Conservation (phyloP, 768 basidiomycete species). For the Epithele typhae region DNA sequence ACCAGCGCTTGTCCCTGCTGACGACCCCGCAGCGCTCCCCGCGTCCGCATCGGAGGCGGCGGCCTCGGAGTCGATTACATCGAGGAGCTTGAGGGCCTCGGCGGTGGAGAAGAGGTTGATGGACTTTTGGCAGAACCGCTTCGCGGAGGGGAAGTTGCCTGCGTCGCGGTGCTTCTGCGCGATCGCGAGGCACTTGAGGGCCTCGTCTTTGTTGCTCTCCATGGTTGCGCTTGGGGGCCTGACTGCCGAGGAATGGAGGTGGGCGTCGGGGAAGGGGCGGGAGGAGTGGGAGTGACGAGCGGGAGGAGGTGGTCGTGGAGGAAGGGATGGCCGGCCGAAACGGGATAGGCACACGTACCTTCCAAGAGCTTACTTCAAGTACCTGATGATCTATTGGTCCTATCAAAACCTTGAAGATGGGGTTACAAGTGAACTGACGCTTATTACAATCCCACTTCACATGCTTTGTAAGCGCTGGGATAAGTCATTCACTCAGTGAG, state of each 20-base stretch:
- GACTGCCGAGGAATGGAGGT: slow-evolving; percentile 35
- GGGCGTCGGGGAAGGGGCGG: slow-evolving; percentile 63
- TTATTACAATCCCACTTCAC: too few species aligned
- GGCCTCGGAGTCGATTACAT: slow-evolving; percentile 56
- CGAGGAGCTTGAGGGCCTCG: slow-evolving; percentile 66
- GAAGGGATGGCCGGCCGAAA: not conserved
- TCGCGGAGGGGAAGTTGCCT: slow-evolving; percentile 71
- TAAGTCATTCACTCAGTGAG: too few species aligned
- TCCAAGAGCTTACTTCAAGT: too few species aligned
- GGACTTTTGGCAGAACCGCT: slow-evolving; percentile 88
- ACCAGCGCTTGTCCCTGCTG: slow-evolving; percentile 26
- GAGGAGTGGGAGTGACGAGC: not conserved
- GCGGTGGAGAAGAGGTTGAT: slow-evolving; percentile 76
- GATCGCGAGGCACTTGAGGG: slow-evolving; percentile 73
- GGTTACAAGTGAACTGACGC: too few species aligned
- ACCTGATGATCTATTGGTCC: too few species aligned
- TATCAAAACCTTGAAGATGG: too few species aligned
- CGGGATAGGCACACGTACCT: not conserved
- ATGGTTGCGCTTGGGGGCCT: slow-evolving; percentile 31
- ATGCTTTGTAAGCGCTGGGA: too few species aligned
- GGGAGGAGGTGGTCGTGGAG: not conserved
- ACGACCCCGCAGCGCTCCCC: slow-evolving; percentile 31
- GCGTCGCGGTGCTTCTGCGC: slow-evolving; percentile 70
- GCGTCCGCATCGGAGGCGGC: slow-evolving; percentile 30
- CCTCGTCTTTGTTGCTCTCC: slow-evolving; percentile 92